Conservation (phyloP, 495 filamentous ascomycete genomes). For the Penicillium taxi region DNA sequence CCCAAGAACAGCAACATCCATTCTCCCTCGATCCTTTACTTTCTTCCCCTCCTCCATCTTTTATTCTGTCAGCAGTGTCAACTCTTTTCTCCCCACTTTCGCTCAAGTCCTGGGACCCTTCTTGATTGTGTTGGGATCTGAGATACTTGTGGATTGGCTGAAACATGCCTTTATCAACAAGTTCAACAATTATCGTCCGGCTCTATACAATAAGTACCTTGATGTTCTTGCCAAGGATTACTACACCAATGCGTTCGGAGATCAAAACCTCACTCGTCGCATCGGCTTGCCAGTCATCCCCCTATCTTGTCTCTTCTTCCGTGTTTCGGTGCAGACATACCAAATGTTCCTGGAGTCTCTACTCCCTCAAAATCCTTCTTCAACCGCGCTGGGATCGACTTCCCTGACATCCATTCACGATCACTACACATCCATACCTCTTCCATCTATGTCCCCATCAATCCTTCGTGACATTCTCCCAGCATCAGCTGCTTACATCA, state of each 20-base stretch:
- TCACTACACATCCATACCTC: slow-evolving; percentile 28
- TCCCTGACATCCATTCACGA: slow-evolving; percentile 56
- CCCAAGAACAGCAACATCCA: slow-evolving; percentile 47
- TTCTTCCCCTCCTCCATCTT: slow-evolving; percentile 59
- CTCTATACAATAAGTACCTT: slow-evolving; percentile 78
- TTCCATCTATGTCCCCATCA: slow-evolving; percentile 27
- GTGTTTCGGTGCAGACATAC: slow-evolving; percentile 90
- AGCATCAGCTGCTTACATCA: slow-evolving; percentile 29
- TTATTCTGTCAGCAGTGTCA: slow-evolving; percentile 36
- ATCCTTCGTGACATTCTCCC: slow-evolving; percentile 32
- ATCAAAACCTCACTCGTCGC: slow-evolving; percentile 80
- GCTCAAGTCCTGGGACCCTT: slow-evolving; percentile 89
- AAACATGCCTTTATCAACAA: slow-evolving; percentile 98
- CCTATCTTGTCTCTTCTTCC: slow-evolving; percentile 88
- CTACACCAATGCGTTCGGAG: slow-evolving; percentile 89
- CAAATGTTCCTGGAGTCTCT: slow-evolving; percentile 94
- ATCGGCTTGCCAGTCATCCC: slow-evolving; percentile 90
- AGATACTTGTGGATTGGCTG: slow-evolving; percentile 95
- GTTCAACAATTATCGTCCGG: slow-evolving; percentile 93
- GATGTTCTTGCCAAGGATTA: slow-evolving; percentile 96
- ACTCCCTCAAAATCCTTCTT: slow-evolving; percentile 64
- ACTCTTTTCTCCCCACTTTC: slow-evolving; percentile 55
- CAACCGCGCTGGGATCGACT: slow-evolving; percentile 57
- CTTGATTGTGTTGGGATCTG: slow-evolving; percentile 82
- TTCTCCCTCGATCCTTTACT: slow-evolving; percentile 79